These are phyloP conservation scores for Aspergillus caelatus DNA, from an alignment of 2,329 filamentous ascomycete species.

Conservation along the genomic window DNA sequence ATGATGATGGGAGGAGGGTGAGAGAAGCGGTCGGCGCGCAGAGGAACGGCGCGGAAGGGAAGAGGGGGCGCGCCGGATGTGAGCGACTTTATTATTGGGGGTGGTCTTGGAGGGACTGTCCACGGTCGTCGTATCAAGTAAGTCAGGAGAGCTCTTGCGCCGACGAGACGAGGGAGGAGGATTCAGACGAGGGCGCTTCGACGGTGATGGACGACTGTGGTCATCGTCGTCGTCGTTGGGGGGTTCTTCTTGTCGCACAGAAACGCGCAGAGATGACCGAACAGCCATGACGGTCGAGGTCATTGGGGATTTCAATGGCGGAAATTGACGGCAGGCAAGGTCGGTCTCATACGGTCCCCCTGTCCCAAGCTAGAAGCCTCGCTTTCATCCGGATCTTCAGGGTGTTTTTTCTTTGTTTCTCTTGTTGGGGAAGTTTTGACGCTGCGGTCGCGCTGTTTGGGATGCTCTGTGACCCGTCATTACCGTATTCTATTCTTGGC, in stretches of 20 bases:
- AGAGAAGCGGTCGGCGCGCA: conserved; percentile 19
- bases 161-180: conserved; percentile 19
- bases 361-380: not conserved
- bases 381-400: not conserved
- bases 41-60: conserved; percentile 20
- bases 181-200: conserved; percentile 31
- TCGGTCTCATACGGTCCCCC: conserved; percentile 1
- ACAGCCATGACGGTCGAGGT: conserved; percentile 34
- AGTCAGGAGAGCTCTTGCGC: conserved; percentile 37
- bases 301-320: conserved; percentile 11
- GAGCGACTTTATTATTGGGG: not conserved
- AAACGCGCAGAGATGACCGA: conserved; percentile 36
- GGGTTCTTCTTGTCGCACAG: conserved; percentile 32
- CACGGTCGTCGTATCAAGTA: conserved; percentile 32
- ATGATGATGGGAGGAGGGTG: conserved; percentile 14
- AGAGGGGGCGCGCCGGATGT: conserved; percentile 4
- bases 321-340: not conserved
- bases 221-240: conserved; percentile 22
- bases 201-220: conserved; percentile 20
- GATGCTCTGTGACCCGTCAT: conserved; percentile 5
- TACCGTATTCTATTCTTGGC: conserved; percentile 4
- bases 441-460: not conserved
- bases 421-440: not conserved
- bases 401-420: conserved; percentile 5
- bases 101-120: conserved; percentile 16